Base-by-base conservation (phyloP, 2,329 filamentous ascomycete genomes). In the Fusarium floridanum region DNA sequence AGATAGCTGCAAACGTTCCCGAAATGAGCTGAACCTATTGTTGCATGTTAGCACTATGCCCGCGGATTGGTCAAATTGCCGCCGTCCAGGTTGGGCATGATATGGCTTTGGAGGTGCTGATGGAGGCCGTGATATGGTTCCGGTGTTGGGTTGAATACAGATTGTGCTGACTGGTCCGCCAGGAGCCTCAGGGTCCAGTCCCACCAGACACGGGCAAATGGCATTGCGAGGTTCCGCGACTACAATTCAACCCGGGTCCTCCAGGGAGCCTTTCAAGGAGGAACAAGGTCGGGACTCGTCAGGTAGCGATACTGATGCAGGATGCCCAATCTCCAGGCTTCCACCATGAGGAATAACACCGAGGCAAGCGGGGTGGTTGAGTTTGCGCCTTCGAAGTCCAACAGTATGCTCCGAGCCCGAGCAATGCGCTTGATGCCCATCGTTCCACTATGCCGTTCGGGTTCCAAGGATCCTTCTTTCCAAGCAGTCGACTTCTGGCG, bases 21-120 rank as follows among this genome's bases (percentile, higher is more conserved):
- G 79, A 83, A 84, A 83, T 81, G 78, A 84, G 81, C 78, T 82
- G 80, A 84, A 84, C 82, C 83, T 84, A 61, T 27, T 4, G 17
- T n/a, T 41, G n/a, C 16, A 27, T 29, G 71, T 83, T 73, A 83
- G 80, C 65, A 67, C 53, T 64, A 20, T 64, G 37, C 34, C 65
- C 10, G 6, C 34, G 14, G 20, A 16, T 24, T 20, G 12, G 56
- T 41, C 22, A 56, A 34, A 32, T 39, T 36, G 45, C 39, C 45
- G 12, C 22, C 24, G 41, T 73, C 59, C 61, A 27, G 48, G 37
- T 34, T 62, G 57, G 34, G 48, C 62, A 50, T n/a, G 37, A 43
- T 22, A 41, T n/a, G 34, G 20, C 36, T 29, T 22, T 16, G 34
- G 16, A 37, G 56, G 27, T 43, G 27, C 60, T 14, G 59, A 48